A percentile compares a stretch with the other conserved stretches of the same genome.
phyloP scores from a whole-genome alignment of 768 basidiomycete species.

The Macrocybe gigantea region DNA sequence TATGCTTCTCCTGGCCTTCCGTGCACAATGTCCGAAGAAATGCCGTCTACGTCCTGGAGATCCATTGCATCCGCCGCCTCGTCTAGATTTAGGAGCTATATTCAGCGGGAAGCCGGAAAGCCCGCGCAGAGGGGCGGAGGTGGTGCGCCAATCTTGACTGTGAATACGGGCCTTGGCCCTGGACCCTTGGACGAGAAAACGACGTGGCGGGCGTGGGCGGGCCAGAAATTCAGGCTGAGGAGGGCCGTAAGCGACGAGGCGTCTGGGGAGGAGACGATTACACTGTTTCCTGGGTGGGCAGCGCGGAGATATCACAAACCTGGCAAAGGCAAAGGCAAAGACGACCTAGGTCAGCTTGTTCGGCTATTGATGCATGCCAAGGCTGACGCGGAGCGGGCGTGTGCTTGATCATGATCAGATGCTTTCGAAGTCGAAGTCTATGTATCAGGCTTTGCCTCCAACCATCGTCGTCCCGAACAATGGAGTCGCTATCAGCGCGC shows the following conservation, averaged over 20 bases:
- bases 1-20: no score
- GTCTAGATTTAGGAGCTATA: conserved; percentile 44
- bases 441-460: conserved; percentile 73
- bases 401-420: conserved; percentile 20
- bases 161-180: conserved; percentile 2
- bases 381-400: background rate
- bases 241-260: conserved; percentile 10
- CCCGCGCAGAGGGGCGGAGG: background rate
- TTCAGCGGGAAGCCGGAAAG: conserved; percentile 20
- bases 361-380: background rate
- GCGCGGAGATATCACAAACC: conserved; percentile 38
- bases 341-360: conserved; percentile 15
- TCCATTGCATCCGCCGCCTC: conserved; percentile 25
- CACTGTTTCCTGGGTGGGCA: conserved; percentile 82
- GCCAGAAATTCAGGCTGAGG: conserved; percentile 42
- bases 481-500: conserved; percentile 71
- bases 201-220: conserved; percentile 60
- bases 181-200: conserved; percentile 20
- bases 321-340: background rate
- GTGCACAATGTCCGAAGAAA: conserved; percentile 27
- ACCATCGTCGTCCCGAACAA: conserved; percentile 48
- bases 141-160: background rate
- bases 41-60: conserved; percentile 26
- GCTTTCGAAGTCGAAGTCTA: conserved; percentile 69
- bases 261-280: conserved; percentile 35